Conservation (phyloP, 2,329 filamentous ascomycete genomes). For the Trichoderma sp. region DNA sequence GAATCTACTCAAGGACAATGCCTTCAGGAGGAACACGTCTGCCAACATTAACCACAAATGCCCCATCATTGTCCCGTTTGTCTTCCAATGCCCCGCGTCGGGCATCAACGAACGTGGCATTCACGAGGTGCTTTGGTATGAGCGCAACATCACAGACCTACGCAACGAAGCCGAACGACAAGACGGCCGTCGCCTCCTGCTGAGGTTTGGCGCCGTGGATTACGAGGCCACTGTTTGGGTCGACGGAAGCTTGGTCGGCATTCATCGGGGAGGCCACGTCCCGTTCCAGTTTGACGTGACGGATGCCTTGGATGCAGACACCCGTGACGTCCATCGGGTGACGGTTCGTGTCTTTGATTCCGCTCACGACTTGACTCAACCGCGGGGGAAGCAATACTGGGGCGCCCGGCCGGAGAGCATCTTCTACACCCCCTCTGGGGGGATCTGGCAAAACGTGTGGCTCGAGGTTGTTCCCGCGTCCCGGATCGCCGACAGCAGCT, state of each 20-base stretch:
- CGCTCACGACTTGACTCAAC: slow-evolving; percentile 64
- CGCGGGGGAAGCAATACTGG: slow-evolving; percentile 70
- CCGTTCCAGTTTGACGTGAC: slow-evolving; percentile 62
- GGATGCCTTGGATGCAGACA: slow-evolving; percentile 45
- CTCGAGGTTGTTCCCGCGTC: slow-evolving; percentile 57
- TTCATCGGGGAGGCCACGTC: slow-evolving; percentile 61
- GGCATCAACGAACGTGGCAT: slow-evolving; percentile 63
- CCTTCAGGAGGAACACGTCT: slow-evolving; percentile 38
- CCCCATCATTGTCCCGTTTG: slow-evolving; percentile 64
- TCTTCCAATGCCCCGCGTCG: slow-evolving; percentile 66
- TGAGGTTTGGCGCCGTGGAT: slow-evolving; percentile 64
- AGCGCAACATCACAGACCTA: slow-evolving; percentile 55
- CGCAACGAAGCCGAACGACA: slow-evolving; percentile 48
- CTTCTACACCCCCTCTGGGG: slow-evolving; percentile 60
- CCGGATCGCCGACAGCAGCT: slow-evolving; percentile 57
- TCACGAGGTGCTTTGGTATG: slow-evolving; percentile 70
- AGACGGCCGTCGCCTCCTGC: slow-evolving; percentile 48
- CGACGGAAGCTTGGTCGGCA: slow-evolving; percentile 54
- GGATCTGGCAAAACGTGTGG: slow-evolving; percentile 62
- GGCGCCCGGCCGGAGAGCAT: slow-evolving; percentile 61
- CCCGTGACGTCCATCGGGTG: slow-evolving; percentile 43
- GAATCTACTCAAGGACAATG: slow-evolving; percentile 52
- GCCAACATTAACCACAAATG: slow-evolving; percentile 45
- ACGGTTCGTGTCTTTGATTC: slow-evolving; percentile 65
- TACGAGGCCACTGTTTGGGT: slow-evolving; percentile 63